Evolutionary conservation across 1,284 basidiomycete genomes (phyloP), one percentile per base, ranked within the genome.

Genomic region (Heterobasidion parviporum): DNA sequence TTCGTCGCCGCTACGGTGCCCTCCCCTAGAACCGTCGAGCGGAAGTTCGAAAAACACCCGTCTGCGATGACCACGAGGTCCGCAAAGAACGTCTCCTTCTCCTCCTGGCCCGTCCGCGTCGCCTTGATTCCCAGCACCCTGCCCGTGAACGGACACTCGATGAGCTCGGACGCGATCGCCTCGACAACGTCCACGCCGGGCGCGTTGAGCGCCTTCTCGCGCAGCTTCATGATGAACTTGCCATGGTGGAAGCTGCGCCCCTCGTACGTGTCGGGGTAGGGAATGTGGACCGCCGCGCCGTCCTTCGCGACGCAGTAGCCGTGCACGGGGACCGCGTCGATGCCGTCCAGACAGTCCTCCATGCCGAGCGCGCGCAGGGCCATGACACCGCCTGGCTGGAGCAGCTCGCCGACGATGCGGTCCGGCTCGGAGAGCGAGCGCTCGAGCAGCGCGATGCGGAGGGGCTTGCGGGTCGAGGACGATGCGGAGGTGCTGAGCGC

Each of bases 371-470:
- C 73, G 59, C 82, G 72, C 51, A 99, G 74, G 0, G 93, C 87
- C 3, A 78, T 76, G 18, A 95, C 86, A 6, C 97, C 97, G 1
- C 91, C 95, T 0, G 97, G 97, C 67, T 99, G 96, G 18, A 99
- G 76, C 1, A 99, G 83, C 72, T 99, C 97, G 41, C 97, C 96
- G 43, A 99, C 96, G 63, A 99, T 98, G 26, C 96, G 83, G 77
- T 98, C 94, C 0, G 97, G 96, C 69, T 95, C 89, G 0, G 86
- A 78, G 10, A 98, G 79, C 44, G 96, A 96, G 50, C 94, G 83
- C 72, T 97, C 93, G 58, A 97, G 74, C 2, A 96, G 73, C 18
- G 87, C 85, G 59, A 95, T 85, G n/a, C 82, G 83, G 35, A 94
- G 78, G 1, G 86, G 85, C 54, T 74, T 74, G 18, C 70, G 55